These are phyloP conservation scores for Diversispora epigaea DNA, from an alignment of 192 early-diverging fungal genomes.

Conservation along the genomic window DNA sequence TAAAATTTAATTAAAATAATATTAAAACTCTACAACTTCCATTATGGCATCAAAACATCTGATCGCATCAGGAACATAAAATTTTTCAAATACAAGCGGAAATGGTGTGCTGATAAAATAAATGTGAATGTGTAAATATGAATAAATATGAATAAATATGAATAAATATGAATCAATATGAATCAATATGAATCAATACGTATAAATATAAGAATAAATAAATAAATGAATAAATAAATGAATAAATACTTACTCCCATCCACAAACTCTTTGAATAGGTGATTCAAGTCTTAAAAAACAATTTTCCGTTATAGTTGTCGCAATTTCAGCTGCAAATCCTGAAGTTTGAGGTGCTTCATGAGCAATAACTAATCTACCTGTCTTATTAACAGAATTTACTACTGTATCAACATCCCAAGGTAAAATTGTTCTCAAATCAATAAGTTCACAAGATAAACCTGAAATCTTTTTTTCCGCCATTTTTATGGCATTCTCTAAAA, in stretches of 20 bases:
- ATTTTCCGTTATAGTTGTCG: constrained; percentile 81
- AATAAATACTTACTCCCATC: constrained; percentile 56
- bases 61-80: constrained; percentile 87
- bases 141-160: not conserved
- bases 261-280: constrained; percentile 88
- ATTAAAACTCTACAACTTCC: constrained; percentile 72
- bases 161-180: no score
- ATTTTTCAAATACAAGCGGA: constrained; percentile 89
- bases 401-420: constrained; percentile 94
- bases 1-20: not conserved
- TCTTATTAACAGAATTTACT: constrained; percentile 87
- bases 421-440: constrained; percentile 86
- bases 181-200: not conserved
- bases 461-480: constrained; percentile 84
- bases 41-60: constrained; percentile 88
- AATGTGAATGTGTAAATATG: not conserved
- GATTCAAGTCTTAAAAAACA: constrained; percentile 91
- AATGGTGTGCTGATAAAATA: constrained; percentile 68
- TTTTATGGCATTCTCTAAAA: constrained; percentile 87
- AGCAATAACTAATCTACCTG: constrained; percentile 86
- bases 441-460: constrained; percentile 84
- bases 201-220: no score
- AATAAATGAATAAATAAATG: not conserved
- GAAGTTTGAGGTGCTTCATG: constrained; percentile 91
- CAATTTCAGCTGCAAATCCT: constrained; percentile 91